phyloP scores from a whole-genome alignment of 331 rosid genomes.

The Pyrus hybrid region DNA sequence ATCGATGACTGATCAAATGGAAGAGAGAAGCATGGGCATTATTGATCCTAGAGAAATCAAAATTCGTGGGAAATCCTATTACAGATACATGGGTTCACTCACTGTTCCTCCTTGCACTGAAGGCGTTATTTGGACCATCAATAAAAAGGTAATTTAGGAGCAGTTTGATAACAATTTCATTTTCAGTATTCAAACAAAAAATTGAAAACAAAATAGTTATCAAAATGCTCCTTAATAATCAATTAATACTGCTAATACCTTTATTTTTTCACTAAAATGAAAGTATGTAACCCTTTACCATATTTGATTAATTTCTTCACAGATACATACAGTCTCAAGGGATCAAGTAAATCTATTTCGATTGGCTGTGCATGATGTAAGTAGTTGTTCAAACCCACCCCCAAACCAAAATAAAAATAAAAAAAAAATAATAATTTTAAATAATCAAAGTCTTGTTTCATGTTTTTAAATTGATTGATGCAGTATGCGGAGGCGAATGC shows the following conservation, averaged over 20 bases:
- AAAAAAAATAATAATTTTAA: too few relatives aligned
- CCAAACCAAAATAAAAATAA: neutral
- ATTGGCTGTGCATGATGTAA: neutral
- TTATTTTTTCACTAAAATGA: too few relatives aligned
- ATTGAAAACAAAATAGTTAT: too few relatives aligned
- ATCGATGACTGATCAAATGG: slow-evolving; percentile 4
- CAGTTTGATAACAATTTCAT: too few relatives aligned
- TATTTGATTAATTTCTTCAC: neutral
- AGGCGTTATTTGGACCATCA: slow-evolving; percentile 23
- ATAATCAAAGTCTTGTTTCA: neutral
- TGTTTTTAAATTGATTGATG: neutral
- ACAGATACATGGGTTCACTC: slow-evolving; percentile 18
- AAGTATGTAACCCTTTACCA: neutral
- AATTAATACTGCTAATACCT: too few relatives aligned
- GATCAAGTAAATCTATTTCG: neutral
- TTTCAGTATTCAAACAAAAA: too few relatives aligned
- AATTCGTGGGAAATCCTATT: neutral
- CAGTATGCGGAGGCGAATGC: neutral
- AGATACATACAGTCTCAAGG: neutral
- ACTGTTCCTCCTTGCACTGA: slow-evolving; percentile 22
- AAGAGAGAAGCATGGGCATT: neutral
- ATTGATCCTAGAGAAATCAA: slow-evolving; percentile 7
- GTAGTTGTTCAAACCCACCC: neutral
- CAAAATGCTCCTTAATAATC: too few relatives aligned
- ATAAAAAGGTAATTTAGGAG: neutral